Evolutionary conservation across 2,329 filamentous ascomycete species (phyloP).

Genomic region (Beauveria bassiana): DNA sequence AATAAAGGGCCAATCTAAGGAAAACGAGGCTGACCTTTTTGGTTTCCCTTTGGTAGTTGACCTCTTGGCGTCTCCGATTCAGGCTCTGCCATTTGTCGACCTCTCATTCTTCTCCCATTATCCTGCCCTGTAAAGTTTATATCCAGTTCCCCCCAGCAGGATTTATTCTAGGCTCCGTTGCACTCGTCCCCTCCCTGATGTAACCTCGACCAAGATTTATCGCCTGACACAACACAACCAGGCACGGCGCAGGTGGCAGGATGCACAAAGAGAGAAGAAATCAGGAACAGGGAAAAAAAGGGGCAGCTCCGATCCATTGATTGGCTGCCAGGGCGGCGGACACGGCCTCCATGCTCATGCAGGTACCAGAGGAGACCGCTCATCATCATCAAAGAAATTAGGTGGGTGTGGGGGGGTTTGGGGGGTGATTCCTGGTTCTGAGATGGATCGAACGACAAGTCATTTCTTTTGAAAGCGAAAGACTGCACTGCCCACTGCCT

Average conservation of each 20-base stretch:
- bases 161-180: background rate
- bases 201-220: background rate
- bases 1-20: background rate
- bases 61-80: background rate
- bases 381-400: constrained; percentile 12
- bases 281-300: background rate
- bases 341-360: constrained; percentile 2
- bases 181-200: background rate
- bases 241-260: background rate
- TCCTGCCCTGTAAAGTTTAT: background rate
- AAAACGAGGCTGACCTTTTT: background rate
- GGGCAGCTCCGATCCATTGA: background rate
- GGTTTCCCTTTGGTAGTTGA: background rate
- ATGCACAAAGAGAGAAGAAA: background rate
- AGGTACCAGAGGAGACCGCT: constrained; percentile 3
- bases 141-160: background rate
- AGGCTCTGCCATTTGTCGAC: background rate
- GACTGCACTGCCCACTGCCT: background rate
- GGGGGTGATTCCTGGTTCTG: background rate
- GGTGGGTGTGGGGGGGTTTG: constrained; percentile 2
- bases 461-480: background rate
- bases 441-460: background rate
- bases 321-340: background rate
- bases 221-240: background rate
- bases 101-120: background rate